Base-by-base conservation (phyloP, 23 red algal species). In the Gracilaria caudata region DNA sequence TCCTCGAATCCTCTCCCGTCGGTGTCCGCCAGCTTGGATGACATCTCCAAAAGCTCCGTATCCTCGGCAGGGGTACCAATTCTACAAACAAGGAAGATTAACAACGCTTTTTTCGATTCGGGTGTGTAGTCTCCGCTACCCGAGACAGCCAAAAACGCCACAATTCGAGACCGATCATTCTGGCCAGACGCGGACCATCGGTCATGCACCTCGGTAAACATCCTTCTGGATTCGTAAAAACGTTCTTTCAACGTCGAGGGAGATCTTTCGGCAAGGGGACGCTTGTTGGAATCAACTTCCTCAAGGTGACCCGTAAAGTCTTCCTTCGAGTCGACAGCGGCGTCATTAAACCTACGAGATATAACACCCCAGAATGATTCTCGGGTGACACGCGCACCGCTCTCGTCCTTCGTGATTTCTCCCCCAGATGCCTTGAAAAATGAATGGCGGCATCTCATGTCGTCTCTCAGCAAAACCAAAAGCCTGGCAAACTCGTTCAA, bases 171-270 rank as follows among this genome's bases (percentile, higher is more conserved):
- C 21, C 7, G 45, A 56, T 58, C 75, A 57, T 79, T 79, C 26
- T 79, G 75, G 3, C 75, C 75, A 79, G 75, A 56, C 14, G 54
- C 49, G 11, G 47, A 55, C 47, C 75, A 57, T 28, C 75, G 11
- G 10, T 79, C 54, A 17, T 30, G 7, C 9, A 60, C 47, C 13
- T 20, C 13, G 7, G 41, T 79, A 33, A 79, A 79, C 11, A 1
- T 1, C 21, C 47, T 79, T n/a, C 39, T 55, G 3, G 72, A 16
- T 26, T 14, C 21, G 26, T 51, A 55, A 51, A 77, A 46, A 49
- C 49, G 72, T 17, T 49, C 47, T 24, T 46, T 77, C 41, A 51
- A 51, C 7, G 38, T 7, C 7, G 38, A 77, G 7, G 72, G 38
- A 8, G 36, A 10, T 49, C 34, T 77, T 2, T 77, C 19, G 11